Evolutionary conservation across 306 rosid genomes (phyloP).

Genomic region (Luffa aegyptiaca): DNA sequence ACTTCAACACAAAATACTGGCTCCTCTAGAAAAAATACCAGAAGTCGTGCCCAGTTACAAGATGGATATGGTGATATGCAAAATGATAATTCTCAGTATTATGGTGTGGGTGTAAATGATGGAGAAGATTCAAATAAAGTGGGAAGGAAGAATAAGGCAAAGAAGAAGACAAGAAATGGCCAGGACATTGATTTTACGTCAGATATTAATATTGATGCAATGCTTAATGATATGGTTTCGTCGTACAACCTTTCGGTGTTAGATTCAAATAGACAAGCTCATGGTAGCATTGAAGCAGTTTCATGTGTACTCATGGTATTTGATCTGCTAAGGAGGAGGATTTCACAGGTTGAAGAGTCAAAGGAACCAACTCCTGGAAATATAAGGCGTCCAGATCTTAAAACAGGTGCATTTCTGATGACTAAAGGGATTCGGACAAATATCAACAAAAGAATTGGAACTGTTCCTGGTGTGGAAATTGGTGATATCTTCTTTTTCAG

Average conservation of each 20-base stretch:
- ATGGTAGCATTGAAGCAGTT: slow-evolving; percentile 43
- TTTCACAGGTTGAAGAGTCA: slow-evolving; percentile 57
- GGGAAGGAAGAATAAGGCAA: slow-evolving; percentile 22
- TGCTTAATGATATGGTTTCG: slow-evolving; percentile 36
- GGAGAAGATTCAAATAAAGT: slow-evolving; percentile 27
- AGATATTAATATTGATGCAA: slow-evolving; percentile 39
- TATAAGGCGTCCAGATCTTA: slow-evolving; percentile 68
- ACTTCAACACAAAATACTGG: slow-evolving; percentile 21
- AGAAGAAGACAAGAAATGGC: slow-evolving; percentile 30
- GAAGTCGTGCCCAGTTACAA: slow-evolving; percentile 35
- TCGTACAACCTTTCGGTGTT: slow-evolving; percentile 30
- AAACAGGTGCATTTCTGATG: slow-evolving; percentile 56
- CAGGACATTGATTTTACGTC: slow-evolving; percentile 16
- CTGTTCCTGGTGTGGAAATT: slow-evolving; percentile 72
- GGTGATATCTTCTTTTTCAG: slow-evolving; percentile 90
- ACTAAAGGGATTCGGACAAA: slow-evolving; percentile 72
- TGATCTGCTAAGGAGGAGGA: slow-evolving; percentile 60
- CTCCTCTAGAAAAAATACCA: slow-evolving; percentile 21
- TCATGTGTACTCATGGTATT: slow-evolving; percentile 33
- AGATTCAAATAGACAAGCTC: slow-evolving; percentile 34
- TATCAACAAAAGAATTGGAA: slow-evolving; percentile 48
- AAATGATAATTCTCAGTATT: slow-evolving; percentile 11
- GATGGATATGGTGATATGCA: slow-evolving; percentile 30
- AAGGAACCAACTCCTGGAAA: slow-evolving; percentile 39
- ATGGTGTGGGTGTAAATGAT: slow-evolving; percentile 20